Conservation (phyloP, 768 basidiomycete species). For the Tulasnella sp. region DNA sequence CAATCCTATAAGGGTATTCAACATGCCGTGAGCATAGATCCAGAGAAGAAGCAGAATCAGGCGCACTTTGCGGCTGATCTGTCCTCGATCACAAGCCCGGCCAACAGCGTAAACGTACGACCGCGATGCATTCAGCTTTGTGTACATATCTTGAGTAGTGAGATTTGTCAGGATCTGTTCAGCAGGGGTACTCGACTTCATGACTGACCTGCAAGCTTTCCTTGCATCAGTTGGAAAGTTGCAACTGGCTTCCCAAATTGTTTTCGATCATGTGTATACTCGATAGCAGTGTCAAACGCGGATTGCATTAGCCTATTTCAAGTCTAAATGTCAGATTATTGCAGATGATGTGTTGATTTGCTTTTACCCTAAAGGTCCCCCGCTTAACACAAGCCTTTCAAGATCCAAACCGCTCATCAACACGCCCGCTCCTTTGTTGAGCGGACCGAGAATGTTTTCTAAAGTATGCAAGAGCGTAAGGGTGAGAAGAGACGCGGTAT, state of each 20-base stretch:
- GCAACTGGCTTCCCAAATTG: conserved; percentile 84
- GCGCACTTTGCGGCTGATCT: conserved; percentile 65
- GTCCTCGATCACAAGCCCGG: conserved; percentile 69
- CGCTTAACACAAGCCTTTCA: conserved; percentile 82
- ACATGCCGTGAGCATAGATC: neutral
- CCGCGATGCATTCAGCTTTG: conserved; percentile 76
- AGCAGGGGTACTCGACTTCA: neutral
- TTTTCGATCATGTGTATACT: conserved; percentile 86
- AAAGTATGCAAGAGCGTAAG: neutral
- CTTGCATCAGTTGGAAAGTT: conserved; percentile 90
- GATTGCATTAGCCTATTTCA: conserved; percentile 71
- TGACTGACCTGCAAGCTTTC: conserved; percentile 17
- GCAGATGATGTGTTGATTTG: neutral
- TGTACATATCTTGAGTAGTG: conserved; percentile 70
- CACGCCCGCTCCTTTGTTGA: conserved; percentile 72
- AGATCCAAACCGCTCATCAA: conserved; percentile 92
- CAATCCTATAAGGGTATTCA: conserved; percentile 53
- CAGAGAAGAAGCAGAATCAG: neutral
- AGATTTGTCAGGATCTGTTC: conserved; percentile 47
- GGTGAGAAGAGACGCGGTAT: neutral
- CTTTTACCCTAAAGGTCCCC: conserved; percentile 74
- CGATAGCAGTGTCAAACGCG: conserved; percentile 77
- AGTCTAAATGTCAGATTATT: neutral
- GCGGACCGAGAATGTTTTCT: conserved; percentile 77
- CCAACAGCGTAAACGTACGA: conserved; percentile 92